Evolutionary conservation across 2,329 filamentous ascomycete genomes (phyloP).

Genomic region (Calonectria pseudoreteaudii): DNA sequence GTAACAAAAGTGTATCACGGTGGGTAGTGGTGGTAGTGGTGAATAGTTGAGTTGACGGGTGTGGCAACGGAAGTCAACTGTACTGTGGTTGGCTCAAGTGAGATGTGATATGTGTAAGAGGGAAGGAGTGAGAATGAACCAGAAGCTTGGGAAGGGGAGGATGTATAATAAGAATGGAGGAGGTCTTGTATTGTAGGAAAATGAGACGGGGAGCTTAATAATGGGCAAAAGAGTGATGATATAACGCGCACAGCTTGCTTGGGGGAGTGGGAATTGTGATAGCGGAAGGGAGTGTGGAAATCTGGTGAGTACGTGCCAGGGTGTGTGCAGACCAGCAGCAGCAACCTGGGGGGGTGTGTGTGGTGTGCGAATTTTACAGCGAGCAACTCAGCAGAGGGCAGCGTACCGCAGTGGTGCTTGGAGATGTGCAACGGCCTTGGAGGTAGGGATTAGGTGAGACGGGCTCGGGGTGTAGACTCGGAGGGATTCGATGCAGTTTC

Average conservation of each 20-base stretch:
- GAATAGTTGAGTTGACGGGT: background rate
- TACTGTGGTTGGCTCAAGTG: background rate
- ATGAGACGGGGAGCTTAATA: constrained; percentile 42
- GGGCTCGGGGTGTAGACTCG: constrained; percentile 33
- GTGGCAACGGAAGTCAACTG: constrained; percentile 14
- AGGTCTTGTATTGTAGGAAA: constrained; percentile 22
- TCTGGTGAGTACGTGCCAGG: constrained; percentile 5
- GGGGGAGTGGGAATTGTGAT: constrained; percentile 24
- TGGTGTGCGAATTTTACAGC: background rate
- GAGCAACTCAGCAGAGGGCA: background rate
- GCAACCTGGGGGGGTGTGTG: background rate
- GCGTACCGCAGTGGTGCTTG: background rate
- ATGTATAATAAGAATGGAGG: constrained; percentile 35
- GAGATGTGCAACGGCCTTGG: constrained; percentile 36
- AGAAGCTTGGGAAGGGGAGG: constrained; percentile 33
- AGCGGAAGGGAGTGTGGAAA: constrained; percentile 9
- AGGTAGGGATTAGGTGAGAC: constrained; percentile 43
- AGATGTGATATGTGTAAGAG: constrained; percentile 32
- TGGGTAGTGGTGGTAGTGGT: background rate
- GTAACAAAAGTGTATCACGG: constrained; percentile 35
- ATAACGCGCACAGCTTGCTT: constrained; percentile 25
- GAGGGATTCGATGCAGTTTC: constrained; percentile 41
- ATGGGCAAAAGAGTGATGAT: constrained; percentile 35
- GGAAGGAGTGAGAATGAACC: constrained; percentile 27
- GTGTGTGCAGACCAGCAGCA: background rate